Evolutionary conservation across 306 rosid genomes (phyloP).

Genomic region (Casuarina equisetifolia): DNA sequence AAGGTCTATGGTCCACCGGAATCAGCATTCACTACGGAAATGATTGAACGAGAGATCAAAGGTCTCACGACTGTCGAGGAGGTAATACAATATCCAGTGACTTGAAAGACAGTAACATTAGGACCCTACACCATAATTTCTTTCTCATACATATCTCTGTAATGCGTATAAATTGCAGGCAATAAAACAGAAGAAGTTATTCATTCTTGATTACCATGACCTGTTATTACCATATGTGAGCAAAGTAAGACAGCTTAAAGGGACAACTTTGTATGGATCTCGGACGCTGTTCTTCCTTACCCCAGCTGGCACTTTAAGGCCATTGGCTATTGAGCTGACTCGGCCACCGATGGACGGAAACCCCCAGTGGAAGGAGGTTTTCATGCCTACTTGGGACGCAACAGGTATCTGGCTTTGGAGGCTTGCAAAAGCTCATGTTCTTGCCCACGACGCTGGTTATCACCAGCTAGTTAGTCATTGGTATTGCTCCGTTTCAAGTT

Average conservation of each 20-base stretch:
- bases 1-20: conserved; percentile 62
- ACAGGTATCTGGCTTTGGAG: conserved; percentile 87
- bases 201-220: conserved; percentile 79
- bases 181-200: conserved; percentile 59
- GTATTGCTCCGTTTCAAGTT: conserved; percentile 27
- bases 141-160: background rate
- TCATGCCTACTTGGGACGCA: conserved; percentile 55
- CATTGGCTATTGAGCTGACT: conserved; percentile 70
- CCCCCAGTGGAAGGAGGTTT: conserved; percentile 70
- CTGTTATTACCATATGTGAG: conserved; percentile 61
- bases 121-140: too few species aligned
- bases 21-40: conserved; percentile 61
- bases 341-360: conserved; percentile 69
- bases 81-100: conserved; percentile 30
- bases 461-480: conserved; percentile 90
- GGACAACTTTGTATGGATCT: conserved; percentile 79
- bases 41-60: conserved; percentile 54
- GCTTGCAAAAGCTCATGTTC: conserved; percentile 79
- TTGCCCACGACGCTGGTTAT: conserved; percentile 77
- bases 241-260: conserved; percentile 54
- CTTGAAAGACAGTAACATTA: background rate
- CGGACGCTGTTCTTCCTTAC: conserved; percentile 70
- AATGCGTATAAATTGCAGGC: conserved; percentile 44
- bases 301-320: conserved; percentile 46
- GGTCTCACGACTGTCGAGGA: conserved; percentile 51